Evolutionary conservation across 768 basidiomycete species (phyloP).

Genomic region (Suillus brevipes): DNA sequence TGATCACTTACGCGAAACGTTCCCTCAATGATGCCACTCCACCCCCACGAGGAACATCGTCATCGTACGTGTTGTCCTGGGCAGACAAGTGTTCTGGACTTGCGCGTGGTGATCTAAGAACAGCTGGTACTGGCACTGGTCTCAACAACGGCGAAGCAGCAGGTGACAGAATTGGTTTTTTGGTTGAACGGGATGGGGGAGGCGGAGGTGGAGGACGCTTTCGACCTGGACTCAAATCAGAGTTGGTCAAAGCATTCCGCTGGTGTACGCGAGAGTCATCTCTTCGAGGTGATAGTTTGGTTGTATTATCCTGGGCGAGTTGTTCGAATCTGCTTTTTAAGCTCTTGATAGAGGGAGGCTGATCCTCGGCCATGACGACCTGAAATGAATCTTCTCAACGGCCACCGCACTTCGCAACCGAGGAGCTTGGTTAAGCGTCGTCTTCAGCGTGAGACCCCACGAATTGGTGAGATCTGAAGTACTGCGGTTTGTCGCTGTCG

Average conservation of each 20-base stretch:
- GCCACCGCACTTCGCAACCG: not conserved
- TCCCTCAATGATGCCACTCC: constrained; percentile 6
- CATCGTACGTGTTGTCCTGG: constrained; percentile 15
- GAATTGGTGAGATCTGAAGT: not conserved
- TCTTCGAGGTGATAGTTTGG: constrained; percentile 10
- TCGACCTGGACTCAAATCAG: constrained; percentile 47
- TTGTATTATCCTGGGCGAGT: constrained; percentile 47
- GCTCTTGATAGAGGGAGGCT: constrained; percentile 61
- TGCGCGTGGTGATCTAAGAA: constrained; percentile 18
- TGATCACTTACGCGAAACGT: constrained; percentile 2
- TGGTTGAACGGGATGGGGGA: constrained; percentile 42
- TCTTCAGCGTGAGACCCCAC: not conserved
- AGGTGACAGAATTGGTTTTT: constrained; percentile 40
- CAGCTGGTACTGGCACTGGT: constrained; percentile 45
- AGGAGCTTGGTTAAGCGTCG: not conserved
- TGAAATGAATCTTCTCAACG: constrained; percentile 6
- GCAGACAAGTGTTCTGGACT: constrained; percentile 22
- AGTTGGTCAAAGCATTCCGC: constrained; percentile 50
- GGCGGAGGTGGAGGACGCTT: constrained; percentile 64
- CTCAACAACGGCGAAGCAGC: constrained; percentile 51
- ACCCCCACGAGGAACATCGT: constrained; percentile 11
- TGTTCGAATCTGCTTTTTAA: constrained; percentile 73
- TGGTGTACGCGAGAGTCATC: constrained; percentile 15
- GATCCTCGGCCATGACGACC: constrained; percentile 7
- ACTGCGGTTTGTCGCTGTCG: not conserved